These are phyloP conservation scores for Cryptococcus amylolentus DNA, from an alignment of 1,284 basidiomycete genomes.

Conservation along the genomic window DNA sequence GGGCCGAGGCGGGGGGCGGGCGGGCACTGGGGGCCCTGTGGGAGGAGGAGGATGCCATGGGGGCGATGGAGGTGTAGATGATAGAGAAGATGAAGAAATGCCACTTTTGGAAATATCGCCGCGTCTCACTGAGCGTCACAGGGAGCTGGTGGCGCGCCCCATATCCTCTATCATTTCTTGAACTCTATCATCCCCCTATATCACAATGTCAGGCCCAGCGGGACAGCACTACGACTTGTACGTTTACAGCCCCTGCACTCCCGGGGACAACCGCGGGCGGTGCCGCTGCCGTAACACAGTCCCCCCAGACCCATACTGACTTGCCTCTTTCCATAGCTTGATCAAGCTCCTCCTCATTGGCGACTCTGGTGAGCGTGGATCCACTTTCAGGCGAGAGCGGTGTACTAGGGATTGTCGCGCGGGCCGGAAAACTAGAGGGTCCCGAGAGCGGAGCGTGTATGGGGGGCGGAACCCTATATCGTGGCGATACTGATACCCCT, in stretches of 20 bases:
- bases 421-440: too few species aligned
- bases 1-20: slow-evolving; percentile 23
- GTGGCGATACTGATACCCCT: not conserved
- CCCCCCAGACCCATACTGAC: not conserved
- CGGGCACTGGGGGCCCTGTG: slow-evolving; percentile 3
- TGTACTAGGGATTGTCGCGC: too few species aligned
- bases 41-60: slow-evolving; percentile 15
- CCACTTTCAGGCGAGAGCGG: not conserved
- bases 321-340: slow-evolving; percentile 51
- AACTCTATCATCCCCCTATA: slow-evolving; percentile 2
- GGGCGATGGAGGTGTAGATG: not conserved
- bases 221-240: slow-evolving; percentile 51
- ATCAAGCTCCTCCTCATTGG: slow-evolving; percentile 98
- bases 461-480: not conserved
- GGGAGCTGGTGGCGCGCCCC: not conserved
- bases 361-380: slow-evolving; percentile 71
- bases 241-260: slow-evolving; percentile 10
- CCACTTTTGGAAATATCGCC: slow-evolving; percentile 2
- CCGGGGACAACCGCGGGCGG: not conserved
- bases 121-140: not conserved
- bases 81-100: not conserved
- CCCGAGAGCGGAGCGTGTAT: not conserved
- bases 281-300: not conserved
- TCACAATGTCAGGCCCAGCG: slow-evolving; percentile 29
- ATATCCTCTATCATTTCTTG: not conserved